Percentiles rank a stretch among this genome's conserved stretches.
Evolutionary conservation across 2,329 filamentous ascomycete species (phyloP).

Genomic region (Venturia oleaginea): DNA sequence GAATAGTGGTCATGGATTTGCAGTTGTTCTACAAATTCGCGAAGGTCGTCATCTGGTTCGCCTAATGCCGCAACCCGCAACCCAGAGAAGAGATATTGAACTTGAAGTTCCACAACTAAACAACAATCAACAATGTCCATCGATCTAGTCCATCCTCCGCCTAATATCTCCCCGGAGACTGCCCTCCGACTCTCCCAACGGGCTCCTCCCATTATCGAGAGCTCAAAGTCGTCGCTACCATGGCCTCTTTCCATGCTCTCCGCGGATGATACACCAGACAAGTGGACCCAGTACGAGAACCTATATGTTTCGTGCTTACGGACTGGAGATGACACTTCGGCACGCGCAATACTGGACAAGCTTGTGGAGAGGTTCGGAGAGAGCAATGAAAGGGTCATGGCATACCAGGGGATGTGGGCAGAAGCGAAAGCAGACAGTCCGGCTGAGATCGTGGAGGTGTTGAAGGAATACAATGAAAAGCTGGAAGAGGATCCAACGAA

Average conservation of each 20-base stretch:
- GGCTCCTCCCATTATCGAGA: constrained; percentile 31
- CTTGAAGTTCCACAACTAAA: background rate
- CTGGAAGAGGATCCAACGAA: constrained; percentile 68
- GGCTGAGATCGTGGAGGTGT: constrained; percentile 55
- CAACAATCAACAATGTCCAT: constrained; percentile 18
- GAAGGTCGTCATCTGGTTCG: background rate
- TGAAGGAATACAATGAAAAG: constrained; percentile 70
- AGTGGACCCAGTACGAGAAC: constrained; percentile 83
- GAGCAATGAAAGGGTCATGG: constrained; percentile 78
- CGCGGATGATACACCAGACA: constrained; percentile 60
- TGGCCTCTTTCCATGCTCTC: constrained; percentile 45
- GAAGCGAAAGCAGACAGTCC: constrained; percentile 68
- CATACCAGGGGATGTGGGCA: constrained; percentile 69
- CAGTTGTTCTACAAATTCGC: background rate
- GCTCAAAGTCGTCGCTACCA: constrained; percentile 32
- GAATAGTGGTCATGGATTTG: background rate
- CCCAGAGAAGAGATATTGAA: background rate
- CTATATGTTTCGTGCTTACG: constrained; percentile 75
- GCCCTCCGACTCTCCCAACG: constrained; percentile 40
- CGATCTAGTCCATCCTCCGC: constrained; percentile 33
- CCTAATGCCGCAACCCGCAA: background rate
- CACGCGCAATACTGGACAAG: constrained; percentile 64
- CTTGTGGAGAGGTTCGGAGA: constrained; percentile 73
- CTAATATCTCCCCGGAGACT: constrained; percentile 28
- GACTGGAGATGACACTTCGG: constrained; percentile 72